Base-by-base conservation (phyloP, 2,329 filamentous ascomycete genomes). In the Trichoderma koningiopsis region DNA sequence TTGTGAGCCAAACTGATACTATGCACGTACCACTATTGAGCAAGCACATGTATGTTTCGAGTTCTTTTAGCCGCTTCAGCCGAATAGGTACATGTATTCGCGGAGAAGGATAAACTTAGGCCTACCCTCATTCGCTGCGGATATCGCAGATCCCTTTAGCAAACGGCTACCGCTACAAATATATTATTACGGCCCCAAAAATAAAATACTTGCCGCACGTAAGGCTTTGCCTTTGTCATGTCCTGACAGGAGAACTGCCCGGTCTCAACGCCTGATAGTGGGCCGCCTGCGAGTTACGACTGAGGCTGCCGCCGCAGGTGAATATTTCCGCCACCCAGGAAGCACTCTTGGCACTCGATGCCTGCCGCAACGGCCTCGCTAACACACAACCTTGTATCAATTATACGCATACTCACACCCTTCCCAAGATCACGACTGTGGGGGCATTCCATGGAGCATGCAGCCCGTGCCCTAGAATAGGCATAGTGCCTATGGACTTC, bases 341-440 rank as follows among this genome's bases (percentile, higher is more conserved):
- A n/a, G 40, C 29, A 24, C n/a, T n/a, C n/a, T n/a, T n/a, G n/a
- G n/a, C n/a, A n/a, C 13, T 40, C 19, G 19, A 40, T 35, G 3
- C 33, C n/a, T 59, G 31, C 56, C 40, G 33, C 37, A 31, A 27
- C n/a, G 19, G n/a, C 57, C 57, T 43, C 40, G 56, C 29, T 14
- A 59, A 66, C 27, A 52, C 55, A 24, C 55, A 52, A 22, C 63
- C 63, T 59, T 59, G 63, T 55, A 49, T 22, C 63, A 67, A 67
- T 67, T 58, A 67, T 67, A 37, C 63, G 19, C 63, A 67, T 56
- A 67, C 63, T 67, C 55, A 67, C 63, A 59, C 63, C 63, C 56
- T 29, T 58, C 63, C 61, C 55, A 52, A 37, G 55, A 37, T 67
- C 29, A 33, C 40, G 37, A 19, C 13, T 67, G 63, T 67, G 63